Evolutionary conservation across 164 flowering plant species (phyloP), one percentile per base, ranked within the genome.

Genomic region (Akebia trifoliata): DNA sequence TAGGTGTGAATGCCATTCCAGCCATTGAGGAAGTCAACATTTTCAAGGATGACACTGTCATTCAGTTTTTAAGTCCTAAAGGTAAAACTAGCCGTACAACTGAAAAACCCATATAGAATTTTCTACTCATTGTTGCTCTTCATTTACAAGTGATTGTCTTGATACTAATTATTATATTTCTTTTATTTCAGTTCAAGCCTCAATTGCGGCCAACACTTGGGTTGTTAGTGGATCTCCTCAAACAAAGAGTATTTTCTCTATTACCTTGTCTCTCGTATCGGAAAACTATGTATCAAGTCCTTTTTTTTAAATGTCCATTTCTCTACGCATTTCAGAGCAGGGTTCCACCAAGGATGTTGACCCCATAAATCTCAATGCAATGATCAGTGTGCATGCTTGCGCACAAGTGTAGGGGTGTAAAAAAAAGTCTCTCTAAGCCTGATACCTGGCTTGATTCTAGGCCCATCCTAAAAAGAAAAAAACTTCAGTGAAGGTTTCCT

Each of bases 171-270:
- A 6, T 35, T 38, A n/a, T 38, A 28, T 61, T 49, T 53, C 31
- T n/a, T 56, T 6, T 60, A 14, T 64, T 76, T 37, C 87, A 86
- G 93, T 86, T 63, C 93, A 86, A 80, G 93, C 93, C 0, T 79
- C 89, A 0, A 77, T 83, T 55, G 84, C 79, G 32, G 89, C 93
- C 53, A 86, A 86, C 66, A 86, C 93, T 15, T 86, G 93, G 93
- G 93, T 86, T 74, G 89, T 86, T 49, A 86, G 87, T 56, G 93
- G 89, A 5, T 26, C 87, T 46, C 87, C 89, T 30, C 89, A 83
- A 60, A 81, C 80, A 20, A 84, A 74, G 63, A 74, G 81, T 77
- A 71, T 15, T 65, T 14, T 49, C 49, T 61, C 58, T 39, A 6
- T 6, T 6, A 25, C 28, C 12, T 44, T 34, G 34, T 45, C 31